Evolutionary conservation across 768 basidiomycete genomes (phyloP).

Genomic region (Holtermannia corniformis): DNA sequence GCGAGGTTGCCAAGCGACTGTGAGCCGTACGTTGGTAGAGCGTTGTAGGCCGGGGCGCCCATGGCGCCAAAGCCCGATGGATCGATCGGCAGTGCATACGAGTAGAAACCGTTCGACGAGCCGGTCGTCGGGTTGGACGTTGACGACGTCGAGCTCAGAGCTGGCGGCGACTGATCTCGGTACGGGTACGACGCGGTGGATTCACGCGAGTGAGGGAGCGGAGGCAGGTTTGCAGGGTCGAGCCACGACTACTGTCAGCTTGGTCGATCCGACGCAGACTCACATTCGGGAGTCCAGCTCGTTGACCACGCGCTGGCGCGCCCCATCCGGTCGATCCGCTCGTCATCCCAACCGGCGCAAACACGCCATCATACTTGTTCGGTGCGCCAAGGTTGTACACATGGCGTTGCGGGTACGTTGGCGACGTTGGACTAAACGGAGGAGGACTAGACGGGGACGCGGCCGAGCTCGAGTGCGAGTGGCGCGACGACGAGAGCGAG

Average conservation of each 20-base stretch:
- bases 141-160: neutral
- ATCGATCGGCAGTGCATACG: neutral
- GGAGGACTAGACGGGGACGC: too few relatives aligned
- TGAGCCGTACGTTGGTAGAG: neutral
- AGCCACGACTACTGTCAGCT: neutral
- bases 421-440: neutral
- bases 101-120: neutral
- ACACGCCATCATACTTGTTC: neutral
- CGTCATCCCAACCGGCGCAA: neutral
- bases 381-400: neutral
- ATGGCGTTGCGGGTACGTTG: neutral
- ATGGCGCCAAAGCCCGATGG: neutral
- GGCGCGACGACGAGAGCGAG: neutral
- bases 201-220: neutral
- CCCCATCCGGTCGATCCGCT: neutral
- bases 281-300: neutral
- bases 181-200: neutral
- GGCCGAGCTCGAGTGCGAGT: too few relatives aligned
- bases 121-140: neutral
- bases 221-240: neutral
- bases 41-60: neutral
- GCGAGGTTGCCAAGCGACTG: neutral
- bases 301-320: neutral
- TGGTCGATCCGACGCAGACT: neutral
- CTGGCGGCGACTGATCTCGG: neutral